Conservation (phyloP, 2,329 filamentous ascomycete genomes). For the Cordyceps cicadae region DNA sequence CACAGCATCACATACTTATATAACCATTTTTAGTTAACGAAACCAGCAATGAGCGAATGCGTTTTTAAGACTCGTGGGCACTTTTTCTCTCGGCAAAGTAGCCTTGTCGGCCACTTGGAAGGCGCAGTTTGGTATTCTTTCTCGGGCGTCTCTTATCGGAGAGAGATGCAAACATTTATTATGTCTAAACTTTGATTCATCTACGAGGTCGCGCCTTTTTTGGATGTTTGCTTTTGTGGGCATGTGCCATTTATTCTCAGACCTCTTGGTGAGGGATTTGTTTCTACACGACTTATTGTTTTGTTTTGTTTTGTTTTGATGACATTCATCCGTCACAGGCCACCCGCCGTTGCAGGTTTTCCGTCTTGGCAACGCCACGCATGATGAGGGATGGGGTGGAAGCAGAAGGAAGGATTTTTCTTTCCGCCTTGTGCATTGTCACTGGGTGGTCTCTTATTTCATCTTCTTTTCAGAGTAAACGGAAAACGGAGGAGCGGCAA, state of each 20-base stretch:
- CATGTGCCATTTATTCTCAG: background rate
- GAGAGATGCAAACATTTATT: background rate
- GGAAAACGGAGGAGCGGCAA: no score
- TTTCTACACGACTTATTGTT: background rate
- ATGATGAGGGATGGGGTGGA: background rate
- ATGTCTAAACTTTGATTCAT: background rate
- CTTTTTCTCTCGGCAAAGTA: background rate
- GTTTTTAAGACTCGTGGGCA: background rate
- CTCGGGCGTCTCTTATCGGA: background rate
- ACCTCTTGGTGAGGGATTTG: background rate
- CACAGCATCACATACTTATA: background rate
- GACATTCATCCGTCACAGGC: background rate
- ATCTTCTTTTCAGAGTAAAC: background rate
- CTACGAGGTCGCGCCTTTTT: background rate
- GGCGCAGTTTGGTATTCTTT: background rate
- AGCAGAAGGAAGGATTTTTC: background rate
- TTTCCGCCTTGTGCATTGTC: background rate
- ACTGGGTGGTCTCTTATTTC: background rate
- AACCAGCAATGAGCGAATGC: conserved; percentile 3
- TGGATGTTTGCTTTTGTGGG: background rate
- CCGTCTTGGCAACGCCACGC: background rate
- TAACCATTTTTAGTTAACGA: background rate
- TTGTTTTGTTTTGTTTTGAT: background rate
- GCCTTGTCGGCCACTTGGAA: background rate
- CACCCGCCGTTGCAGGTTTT: background rate